Evolutionary conservation across 805 yeast species (phyloP), one percentile per base, ranked within the genome.

Genomic region (Candida insectorum): DNA sequence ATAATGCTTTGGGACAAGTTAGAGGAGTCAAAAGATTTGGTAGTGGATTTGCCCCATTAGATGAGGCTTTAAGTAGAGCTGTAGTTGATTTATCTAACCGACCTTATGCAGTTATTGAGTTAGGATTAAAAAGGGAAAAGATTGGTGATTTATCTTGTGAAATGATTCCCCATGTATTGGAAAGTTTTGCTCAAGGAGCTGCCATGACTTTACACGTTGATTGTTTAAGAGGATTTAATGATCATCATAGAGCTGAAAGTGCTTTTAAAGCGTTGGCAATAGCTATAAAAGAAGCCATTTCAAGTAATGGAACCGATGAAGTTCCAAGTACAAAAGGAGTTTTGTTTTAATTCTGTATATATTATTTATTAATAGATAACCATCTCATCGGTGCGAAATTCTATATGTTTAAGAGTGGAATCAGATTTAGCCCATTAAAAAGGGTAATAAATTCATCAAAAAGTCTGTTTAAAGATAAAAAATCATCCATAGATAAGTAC

Each of bases 261-360:
- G 97, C 98, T 0, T 93, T 93, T 66, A 93, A 93, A 64, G 96
- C 97, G 0, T 66, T 91, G 44, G 98, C 98, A 0, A 70, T 93
- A 14, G 98, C 98, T 4, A 70, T 93, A 31, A 81, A 78, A 47
- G 95, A 88, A 54, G 91, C 97, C 16, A 79, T 75, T 30, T 71
- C 91, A 8, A 71, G 75, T 45, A 87, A 87, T 20, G 97, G 97
- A 20, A 76, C 82, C 16, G 71, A 87, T 52, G 98, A 93, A 41
- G 85, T 93, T 28, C 98, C 98, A 14, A 82, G 95, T 35, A 93
- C 98, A 8, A 93, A 93, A 64, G 98, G 98, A 34, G 97, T 93
- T 8, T 67, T 91, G 29, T 81, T 81, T 62, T 83, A 54, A 26
- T 6, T 26, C 26, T 22, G n/a, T 31, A 15, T 31, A 16, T 9